Evolutionary conservation across 768 basidiomycete genomes (phyloP).

Genomic region (Pisolithus marmoratus): DNA sequence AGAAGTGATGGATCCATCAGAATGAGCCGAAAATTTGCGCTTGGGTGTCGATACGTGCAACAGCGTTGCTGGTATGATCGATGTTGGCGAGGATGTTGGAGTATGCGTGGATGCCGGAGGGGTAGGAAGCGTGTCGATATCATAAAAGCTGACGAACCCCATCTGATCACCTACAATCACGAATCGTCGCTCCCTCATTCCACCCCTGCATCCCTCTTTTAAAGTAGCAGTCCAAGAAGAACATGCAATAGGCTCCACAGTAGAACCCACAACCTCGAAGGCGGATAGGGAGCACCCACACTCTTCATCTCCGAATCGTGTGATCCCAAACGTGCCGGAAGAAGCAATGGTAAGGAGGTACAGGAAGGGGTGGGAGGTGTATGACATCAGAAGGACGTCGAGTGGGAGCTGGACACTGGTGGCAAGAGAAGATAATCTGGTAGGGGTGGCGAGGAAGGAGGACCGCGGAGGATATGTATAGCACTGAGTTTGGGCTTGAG

Average conservation of each 20-base stretch:
- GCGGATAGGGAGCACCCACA: constrained; percentile 15
- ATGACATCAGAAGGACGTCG: constrained; percentile 42
- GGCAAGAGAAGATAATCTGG: too few species aligned
- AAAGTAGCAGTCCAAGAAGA: too few species aligned
- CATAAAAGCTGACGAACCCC: constrained; percentile 60
- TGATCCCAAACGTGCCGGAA: constrained; percentile 24
- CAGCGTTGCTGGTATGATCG: too few species aligned
- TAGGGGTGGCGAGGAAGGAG: too few species aligned
- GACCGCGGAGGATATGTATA: too few species aligned
- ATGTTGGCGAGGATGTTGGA: too few species aligned
- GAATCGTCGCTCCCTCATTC: constrained; percentile 40
- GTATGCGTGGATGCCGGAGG: constrained; percentile 20
- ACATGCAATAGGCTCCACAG: too few species aligned
- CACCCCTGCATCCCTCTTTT: too few species aligned
- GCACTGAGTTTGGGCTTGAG: too few species aligned
- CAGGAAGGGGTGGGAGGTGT: constrained; percentile 44
- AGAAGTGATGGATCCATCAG: constrained; percentile 58
- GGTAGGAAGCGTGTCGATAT: constrained; percentile 19
- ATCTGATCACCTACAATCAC: constrained; percentile 60
- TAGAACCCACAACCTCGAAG: too few species aligned
- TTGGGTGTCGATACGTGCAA: too few species aligned
- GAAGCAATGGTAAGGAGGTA: constrained; percentile 43
- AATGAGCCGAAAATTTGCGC: constrained; percentile 56
- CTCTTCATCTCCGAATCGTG: constrained; percentile 46
- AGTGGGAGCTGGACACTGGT: too few species aligned